A percentile compares a stretch with the other conserved stretches of the same genome.
Conservation (phyloP, 495 filamentous ascomycete genomes). For the Neurospora sp. region DNA sequence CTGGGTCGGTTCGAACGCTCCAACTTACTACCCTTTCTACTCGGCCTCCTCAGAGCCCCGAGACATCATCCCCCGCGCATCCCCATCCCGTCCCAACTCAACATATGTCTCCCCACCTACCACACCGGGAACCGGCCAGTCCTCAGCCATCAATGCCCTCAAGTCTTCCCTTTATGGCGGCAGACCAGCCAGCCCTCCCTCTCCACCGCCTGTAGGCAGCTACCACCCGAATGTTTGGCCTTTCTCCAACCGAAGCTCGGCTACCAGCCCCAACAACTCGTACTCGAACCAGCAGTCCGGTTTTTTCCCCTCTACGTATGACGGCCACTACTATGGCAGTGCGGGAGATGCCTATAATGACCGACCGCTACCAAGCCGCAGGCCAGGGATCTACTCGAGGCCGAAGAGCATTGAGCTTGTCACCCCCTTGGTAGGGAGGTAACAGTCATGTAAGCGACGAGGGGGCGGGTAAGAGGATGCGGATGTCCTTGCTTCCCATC, state of each 20-base stretch:
- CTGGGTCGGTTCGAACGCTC: constrained; percentile 15
- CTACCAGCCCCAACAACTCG: constrained; percentile 36
- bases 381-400: constrained; percentile 34
- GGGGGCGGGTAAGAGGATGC: neutral
- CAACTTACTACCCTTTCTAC: constrained; percentile 25
- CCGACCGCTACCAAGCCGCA: constrained; percentile 34
- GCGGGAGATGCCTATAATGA: constrained; percentile 25
- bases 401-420: constrained; percentile 44
- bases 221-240: constrained; percentile 32
- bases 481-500: neutral
- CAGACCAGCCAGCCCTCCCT: constrained; percentile 38
- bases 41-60: constrained; percentile 31
- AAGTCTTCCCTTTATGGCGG: constrained; percentile 26
- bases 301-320: constrained; percentile 38
- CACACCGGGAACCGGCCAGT: constrained; percentile 23
- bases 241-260: constrained; percentile 30
- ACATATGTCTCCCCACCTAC: constrained; percentile 32
- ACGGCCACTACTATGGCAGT: constrained; percentile 28
- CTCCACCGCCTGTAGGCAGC: constrained; percentile 18
- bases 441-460: constrained; percentile 3
- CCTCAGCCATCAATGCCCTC: constrained; percentile 35
- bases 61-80: constrained; percentile 42
- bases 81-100: constrained; percentile 36
- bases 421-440: constrained; percentile 38
- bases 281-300: constrained; percentile 28